Evolutionary conservation across 2,329 filamentous ascomycete genomes (phyloP).

Genomic region (Fusarium nisikadoi): DNA sequence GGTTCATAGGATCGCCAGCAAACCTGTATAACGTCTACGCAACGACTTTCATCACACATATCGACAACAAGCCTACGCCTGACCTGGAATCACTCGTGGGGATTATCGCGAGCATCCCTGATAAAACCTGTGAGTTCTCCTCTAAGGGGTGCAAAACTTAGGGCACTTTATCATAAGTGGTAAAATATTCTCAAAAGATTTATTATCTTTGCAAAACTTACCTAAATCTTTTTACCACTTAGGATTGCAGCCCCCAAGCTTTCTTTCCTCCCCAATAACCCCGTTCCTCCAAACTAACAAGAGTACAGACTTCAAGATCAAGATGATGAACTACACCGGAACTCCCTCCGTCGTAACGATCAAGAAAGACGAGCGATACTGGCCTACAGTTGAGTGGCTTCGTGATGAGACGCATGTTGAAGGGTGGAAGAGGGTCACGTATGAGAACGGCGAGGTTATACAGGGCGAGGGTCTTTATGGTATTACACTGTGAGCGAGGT

Average conservation of each 20-base stretch:
- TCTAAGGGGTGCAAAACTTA: no score
- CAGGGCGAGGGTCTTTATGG: conserved; percentile 66
- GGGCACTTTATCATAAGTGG: no score
- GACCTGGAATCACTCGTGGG: conserved; percentile 83
- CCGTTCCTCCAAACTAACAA: background rate
- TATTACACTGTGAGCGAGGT: conserved; percentile 40
- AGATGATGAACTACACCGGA: conserved; percentile 97
- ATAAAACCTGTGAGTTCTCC: conserved; percentile 81
- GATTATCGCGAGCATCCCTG: conserved; percentile 87
- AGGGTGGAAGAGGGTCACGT: conserved; percentile 72
- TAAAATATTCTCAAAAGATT: no score
- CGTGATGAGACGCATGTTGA: conserved; percentile 67
- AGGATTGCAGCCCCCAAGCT: accelerated
- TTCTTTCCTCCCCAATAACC: no score
- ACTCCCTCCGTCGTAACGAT: conserved; percentile 98
- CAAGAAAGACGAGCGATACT: conserved; percentile 99
- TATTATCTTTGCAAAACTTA: no score
- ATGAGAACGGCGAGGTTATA: conserved; percentile 64
- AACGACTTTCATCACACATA: conserved; percentile 96
- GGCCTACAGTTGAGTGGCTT: conserved; percentile 75
- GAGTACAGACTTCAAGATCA: conserved; percentile 86
- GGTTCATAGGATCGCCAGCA: conserved; percentile 82
- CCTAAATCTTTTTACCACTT: background rate
- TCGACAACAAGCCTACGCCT: conserved; percentile 87
- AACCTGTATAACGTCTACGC: conserved; percentile 92